Conservation (phyloP, 352 stramenopile species). For the Phytophthora podocarpi region DNA sequence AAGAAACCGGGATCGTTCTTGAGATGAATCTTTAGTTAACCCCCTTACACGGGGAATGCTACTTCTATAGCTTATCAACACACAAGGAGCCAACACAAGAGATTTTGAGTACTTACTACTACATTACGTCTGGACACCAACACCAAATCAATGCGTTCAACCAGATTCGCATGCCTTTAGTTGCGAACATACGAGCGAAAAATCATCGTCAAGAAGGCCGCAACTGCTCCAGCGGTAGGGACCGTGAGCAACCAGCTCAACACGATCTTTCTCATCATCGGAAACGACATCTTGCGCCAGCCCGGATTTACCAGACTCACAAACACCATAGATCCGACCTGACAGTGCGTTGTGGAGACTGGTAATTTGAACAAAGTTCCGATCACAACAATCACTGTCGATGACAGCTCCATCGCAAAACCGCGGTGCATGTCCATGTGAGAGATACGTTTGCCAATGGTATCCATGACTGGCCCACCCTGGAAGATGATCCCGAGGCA, state of each 20-base stretch:
- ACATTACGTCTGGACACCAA: too few relatives aligned
- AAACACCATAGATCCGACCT: conserved; percentile 63
- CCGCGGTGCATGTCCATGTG: conserved; percentile 67
- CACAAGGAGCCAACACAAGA: too few relatives aligned
- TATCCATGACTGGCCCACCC: conserved; percentile 77
- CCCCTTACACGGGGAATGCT: too few relatives aligned
- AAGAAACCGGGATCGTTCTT: too few relatives aligned
- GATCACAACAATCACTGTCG: conserved; percentile 62
- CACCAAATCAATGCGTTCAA: too few relatives aligned
- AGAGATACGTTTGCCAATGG: conserved; percentile 48
- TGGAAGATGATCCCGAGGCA: conserved; percentile 54
- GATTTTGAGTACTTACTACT: too few relatives aligned
- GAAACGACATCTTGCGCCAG: conserved; percentile 33
- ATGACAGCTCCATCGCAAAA: conserved; percentile 74
- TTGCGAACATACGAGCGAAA: conserved; percentile 16
- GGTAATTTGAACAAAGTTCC: conserved; percentile 47
- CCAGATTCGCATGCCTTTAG: too few relatives aligned
- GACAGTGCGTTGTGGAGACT: conserved; percentile 69
- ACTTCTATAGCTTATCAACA: too few relatives aligned
- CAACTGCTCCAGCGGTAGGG: conserved; percentile 20
- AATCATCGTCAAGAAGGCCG: conserved; percentile 26
- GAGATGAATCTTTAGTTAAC: too few relatives aligned
- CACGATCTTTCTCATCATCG: conserved; percentile 23
- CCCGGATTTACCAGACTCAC: conserved; percentile 37
- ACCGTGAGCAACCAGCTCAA: conserved; percentile 39